Base-by-base conservation (phyloP, 768 basidiomycete species). In the Termitomyces sp. region DNA sequence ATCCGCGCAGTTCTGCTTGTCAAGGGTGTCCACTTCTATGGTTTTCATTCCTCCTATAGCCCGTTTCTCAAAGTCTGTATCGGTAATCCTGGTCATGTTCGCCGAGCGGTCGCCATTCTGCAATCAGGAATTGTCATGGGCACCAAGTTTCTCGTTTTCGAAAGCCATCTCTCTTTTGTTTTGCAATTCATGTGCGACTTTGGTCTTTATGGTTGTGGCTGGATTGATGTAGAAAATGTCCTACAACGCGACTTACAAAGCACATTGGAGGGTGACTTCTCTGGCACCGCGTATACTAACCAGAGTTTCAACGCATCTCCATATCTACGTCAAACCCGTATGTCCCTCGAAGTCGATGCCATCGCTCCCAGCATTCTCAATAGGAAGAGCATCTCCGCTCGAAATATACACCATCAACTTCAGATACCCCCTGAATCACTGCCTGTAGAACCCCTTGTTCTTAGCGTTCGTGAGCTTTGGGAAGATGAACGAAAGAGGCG, bases 1-100 rank as follows among this genome's bases (percentile, higher is more conserved):
- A 76, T 91, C 55, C 88, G 91, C 13, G 86, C 86, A 22, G 79
- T 97, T 38, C 66, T 92, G 44, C 77, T 95, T 48, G 91, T 94
- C 58, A 98, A 98, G 71, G 97, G 94, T n/a, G 74, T 94, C 16
- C 88, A 89, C 64, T 97, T 98, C 70, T 98, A 98, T 70, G 95
- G 97, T 9, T 98, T 94, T 68, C 89, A 93, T 67, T 76, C 87
- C 11, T 82, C 85, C 25, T 89, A 93, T 63, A 77, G 80, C 5
- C 93, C 93, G 7, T 99, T 90, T 73, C 82, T 98, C 68, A 98
- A 98, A 68, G 80, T 99, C 46, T 74, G 84, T 60, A 69, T 94
- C 41, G 76, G 76, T 40, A 84, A 96, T 60, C 95, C 96, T 12
- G 67, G 76, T 1, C 68, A 84, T 60, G 73, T 88, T 60, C 83